Conservation (phyloP, 345 rosid species). For the Corchorus olitorius region DNA sequence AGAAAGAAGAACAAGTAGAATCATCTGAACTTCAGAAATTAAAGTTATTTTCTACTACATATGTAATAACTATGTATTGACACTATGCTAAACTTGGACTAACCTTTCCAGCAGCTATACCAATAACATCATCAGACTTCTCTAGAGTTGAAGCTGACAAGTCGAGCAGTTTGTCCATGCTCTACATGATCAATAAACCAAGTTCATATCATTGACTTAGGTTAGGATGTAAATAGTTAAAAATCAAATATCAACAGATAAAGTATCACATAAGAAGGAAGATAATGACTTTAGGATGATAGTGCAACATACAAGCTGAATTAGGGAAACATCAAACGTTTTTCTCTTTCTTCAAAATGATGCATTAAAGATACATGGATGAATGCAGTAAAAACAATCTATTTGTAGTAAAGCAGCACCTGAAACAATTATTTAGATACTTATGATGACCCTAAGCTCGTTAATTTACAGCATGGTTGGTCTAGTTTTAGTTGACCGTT, state of each 20-base stretch:
- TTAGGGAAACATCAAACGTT: background rate
- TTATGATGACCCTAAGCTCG: no score
- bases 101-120: conserved; percentile 33
- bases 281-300: background rate
- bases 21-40: background rate
- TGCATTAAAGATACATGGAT: no score
- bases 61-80: background rate
- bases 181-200: conserved; percentile 33
- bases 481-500: no score
- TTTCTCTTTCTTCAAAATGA: background rate
- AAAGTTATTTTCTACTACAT: background rate
- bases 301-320: background rate
- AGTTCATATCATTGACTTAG: background rate
- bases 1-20: background rate
- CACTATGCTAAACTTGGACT: conserved; percentile 23
- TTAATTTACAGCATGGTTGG: no score
- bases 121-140: conserved; percentile 42
- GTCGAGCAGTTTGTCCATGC: conserved; percentile 50
- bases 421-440: no score
- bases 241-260: background rate
- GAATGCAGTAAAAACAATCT: no score
- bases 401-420: no score
- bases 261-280: background rate
- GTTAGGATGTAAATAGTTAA: background rate
- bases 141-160: conserved; percentile 40